Conservation (phyloP, 1,284 basidiomycete genomes). For the Tilletia caries region DNA sequence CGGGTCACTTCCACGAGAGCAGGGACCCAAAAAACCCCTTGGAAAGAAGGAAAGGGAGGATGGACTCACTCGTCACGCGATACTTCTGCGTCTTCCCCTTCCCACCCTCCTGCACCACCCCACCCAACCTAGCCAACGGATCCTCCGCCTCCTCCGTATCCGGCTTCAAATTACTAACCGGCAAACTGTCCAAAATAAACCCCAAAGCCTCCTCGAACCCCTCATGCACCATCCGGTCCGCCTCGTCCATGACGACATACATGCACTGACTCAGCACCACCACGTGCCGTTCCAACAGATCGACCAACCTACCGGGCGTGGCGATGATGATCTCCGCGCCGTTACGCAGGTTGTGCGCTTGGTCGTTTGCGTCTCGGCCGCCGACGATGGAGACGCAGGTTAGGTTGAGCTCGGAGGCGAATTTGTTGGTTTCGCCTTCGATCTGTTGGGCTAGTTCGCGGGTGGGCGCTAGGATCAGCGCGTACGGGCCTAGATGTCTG, state of each 20-base stretch:
- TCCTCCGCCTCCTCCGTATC: slow-evolving; percentile 59
- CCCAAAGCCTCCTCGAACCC: slow-evolving; percentile 93
- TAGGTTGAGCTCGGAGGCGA: slow-evolving; percentile 80
- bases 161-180: slow-evolving; percentile 77
- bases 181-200: slow-evolving; percentile 90
- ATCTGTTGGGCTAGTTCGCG: slow-evolving; percentile 98
- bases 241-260: slow-evolving; percentile 99
- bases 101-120: slow-evolving; percentile 37
- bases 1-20: background rate
- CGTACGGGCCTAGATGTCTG: slow-evolving; percentile 85
- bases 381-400: slow-evolving; percentile 95
- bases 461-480: slow-evolving; percentile 89
- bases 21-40: background rate
- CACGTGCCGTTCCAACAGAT: slow-evolving; percentile 91
- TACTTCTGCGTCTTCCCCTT: slow-evolving; percentile 28
- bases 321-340: slow-evolving; percentile 98
- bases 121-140: slow-evolving; percentile 21
- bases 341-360: slow-evolving; percentile 89
- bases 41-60: too few species aligned
- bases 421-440: slow-evolving; percentile 84
- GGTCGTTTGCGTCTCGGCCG: slow-evolving; percentile 87
- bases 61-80: slow-evolving; percentile 37
- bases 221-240: slow-evolving; percentile 95
- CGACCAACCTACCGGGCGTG: slow-evolving; percentile 93
- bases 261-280: slow-evolving; percentile 92